Percentiles rank a stretch among this genome's conserved stretches.
Conservation (phyloP, 371 early-diverging fungal genomes). For the Haplosporangium sp. region DNA sequence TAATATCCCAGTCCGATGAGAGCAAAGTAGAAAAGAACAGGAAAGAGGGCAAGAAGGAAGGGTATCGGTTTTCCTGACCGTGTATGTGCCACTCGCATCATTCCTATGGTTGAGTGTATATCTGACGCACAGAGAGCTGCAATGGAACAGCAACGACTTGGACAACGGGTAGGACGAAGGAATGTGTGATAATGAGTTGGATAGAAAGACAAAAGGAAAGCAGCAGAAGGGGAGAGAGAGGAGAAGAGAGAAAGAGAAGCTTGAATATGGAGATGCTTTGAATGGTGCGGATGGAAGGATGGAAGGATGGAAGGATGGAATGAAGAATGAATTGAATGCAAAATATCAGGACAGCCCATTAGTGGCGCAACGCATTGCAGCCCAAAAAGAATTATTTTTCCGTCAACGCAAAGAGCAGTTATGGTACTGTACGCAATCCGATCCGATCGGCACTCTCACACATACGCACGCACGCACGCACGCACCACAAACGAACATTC, state of each 20-base stretch:
- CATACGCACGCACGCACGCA: too few species aligned
- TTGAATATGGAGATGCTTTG: neutral
- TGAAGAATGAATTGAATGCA: neutral
- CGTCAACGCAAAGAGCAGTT: too few species aligned
- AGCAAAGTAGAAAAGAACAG: constrained; percentile 32
- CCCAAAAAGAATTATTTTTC: neutral
- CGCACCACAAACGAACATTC: too few species aligned
- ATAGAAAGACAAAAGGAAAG: neutral
- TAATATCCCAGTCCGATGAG: constrained; percentile 59
- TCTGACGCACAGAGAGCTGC: too few species aligned
- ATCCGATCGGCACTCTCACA: too few species aligned
- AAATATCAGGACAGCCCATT: too few species aligned
- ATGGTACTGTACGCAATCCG: too few species aligned
- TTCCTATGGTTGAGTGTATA: constrained; percentile 6
- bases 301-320: neutral
- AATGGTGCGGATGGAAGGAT: neutral
- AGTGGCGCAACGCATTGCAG: neutral
- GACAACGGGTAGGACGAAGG: neutral
- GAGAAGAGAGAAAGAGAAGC: neutral
- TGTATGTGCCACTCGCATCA: constrained; percentile 38
- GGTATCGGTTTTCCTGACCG: constrained; percentile 48
- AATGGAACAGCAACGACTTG: too few species aligned
- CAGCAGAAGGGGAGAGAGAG: neutral
- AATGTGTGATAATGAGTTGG: neutral
- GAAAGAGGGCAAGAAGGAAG: constrained; percentile 30